Conservation (phyloP, 768 basidiomycete species). For the Amanita fuliginea region DNA sequence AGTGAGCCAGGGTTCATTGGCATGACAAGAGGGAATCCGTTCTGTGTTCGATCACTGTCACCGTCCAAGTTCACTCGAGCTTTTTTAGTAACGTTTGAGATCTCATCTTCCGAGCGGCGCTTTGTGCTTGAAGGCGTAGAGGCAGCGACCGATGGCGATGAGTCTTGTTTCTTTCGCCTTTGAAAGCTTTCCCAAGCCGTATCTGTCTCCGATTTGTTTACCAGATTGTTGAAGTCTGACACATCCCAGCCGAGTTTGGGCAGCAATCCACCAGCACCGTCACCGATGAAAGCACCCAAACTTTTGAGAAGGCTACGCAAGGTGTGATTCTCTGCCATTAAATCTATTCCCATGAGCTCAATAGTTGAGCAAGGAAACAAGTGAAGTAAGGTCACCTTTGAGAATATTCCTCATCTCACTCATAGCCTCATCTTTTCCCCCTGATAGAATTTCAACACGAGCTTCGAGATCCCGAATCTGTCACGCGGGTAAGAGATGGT, state of each 20-base stretch:
- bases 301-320: slow-evolving; percentile 70
- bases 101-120: slow-evolving; percentile 43
- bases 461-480: slow-evolving; percentile 95
- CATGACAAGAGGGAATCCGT: slow-evolving; percentile 47
- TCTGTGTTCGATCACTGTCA: slow-evolving; percentile 25
- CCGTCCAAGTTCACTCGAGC: slow-evolving; percentile 30
- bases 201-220: slow-evolving; percentile 85
- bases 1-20: slow-evolving; percentile 33
- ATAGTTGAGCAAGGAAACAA: neutral
- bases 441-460: slow-evolving; percentile 88
- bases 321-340: slow-evolving; percentile 84
- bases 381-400: slow-evolving; percentile 31
- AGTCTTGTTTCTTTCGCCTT: slow-evolving; percentile 39
- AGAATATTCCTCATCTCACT: slow-evolving; percentile 75
- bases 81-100: slow-evolving; percentile 26
- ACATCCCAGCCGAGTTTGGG: slow-evolving; percentile 72
- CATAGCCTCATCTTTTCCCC: slow-evolving; percentile 82
- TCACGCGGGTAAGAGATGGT: slow-evolving; percentile 3
- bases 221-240: slow-evolving; percentile 67
- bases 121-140: slow-evolving; percentile 24
- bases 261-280: slow-evolving; percentile 70
- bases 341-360: slow-evolving; percentile 30
- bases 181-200: slow-evolving; percentile 89
- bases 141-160: slow-evolving; percentile 4
- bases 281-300: slow-evolving; percentile 75